Base-by-base conservation (phyloP, 768 basidiomycete genomes). In the Daedaleopsis sinensis region DNA sequence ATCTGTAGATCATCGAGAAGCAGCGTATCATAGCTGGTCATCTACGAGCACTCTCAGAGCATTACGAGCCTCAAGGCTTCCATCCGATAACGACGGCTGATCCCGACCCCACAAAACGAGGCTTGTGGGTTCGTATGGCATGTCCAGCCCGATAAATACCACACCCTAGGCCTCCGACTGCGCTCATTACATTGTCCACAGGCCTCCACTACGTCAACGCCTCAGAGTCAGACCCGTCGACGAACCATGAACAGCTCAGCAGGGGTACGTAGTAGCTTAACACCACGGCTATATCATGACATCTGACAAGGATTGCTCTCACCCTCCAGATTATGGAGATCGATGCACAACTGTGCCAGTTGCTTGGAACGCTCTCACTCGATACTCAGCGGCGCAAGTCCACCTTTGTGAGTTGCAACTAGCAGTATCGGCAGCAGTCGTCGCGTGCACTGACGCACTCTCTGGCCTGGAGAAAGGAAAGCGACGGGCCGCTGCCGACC, bases 391-490 rank as follows among this genome's bases (percentile, higher is more conserved):
- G 63, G 65, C 62, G 52, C 39, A 65, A 58, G 38, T 48, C 58
- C 1, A 43, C 52, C 53, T 59, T 65, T 57, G 71, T 72, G 66
- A 69, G 71, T 61, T 37, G 8, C 6, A 12, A 16, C 21, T 13
- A 2, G 23, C 43, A n/a, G 24, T 6, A 10, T 44, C 44, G 23
- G 19, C 8, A 16, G n/a, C 37, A n/a, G 32, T 16, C 24, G 23
- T 39, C 23, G 2, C 16, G 11, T 6, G 18, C 36, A 49, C 55
- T 68, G 51, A 65, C 63, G 35, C 46, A 15, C 11, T 15, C 12
- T 21, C 47, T 13, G 7, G 52, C 51, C 21, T 68, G 62, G 68
- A 71, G 70, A 66, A 65, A 70, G 70, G 66, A 19, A 68, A 67
- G 53, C 62, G 63, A 66, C 57, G 65, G 62, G 64, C 62, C n/a